A percentile compares a stretch with the other conserved stretches of the same genome.
These are phyloP conservation scores for Ustulina deusta DNA, from an alignment of 2,329 filamentous ascomycete species.

Conservation along the genomic window DNA sequence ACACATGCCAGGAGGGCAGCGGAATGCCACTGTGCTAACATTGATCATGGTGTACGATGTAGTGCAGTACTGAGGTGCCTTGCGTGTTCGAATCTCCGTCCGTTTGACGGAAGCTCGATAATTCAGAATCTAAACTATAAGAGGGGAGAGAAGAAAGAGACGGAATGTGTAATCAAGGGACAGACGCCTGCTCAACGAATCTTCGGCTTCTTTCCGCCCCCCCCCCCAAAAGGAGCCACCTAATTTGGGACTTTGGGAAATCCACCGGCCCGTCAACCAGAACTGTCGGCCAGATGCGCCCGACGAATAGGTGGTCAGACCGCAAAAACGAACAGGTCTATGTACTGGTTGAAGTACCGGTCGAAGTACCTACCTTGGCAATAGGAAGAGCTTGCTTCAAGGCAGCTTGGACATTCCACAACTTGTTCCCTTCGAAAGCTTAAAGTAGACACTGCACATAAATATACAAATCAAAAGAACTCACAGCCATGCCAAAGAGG, in stretches of 20 bases:
- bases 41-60: neutral
- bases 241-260: neutral
- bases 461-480: neutral
- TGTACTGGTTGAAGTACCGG: neutral
- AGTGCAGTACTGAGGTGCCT: neutral
- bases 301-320: too few species aligned
- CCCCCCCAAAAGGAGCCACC: too few species aligned
- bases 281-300: slow-evolving; percentile 16
- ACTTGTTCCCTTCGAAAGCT: neutral
- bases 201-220: too few species aligned
- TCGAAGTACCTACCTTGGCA: too few species aligned
- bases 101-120: neutral
- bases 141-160: neutral
- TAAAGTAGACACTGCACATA: neutral
- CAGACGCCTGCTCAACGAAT: neutral
- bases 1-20: slow-evolving; percentile 6
- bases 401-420: neutral
- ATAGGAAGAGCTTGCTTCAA: neutral
- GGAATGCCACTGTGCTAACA: neutral
- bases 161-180: neutral
- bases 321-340: too few species aligned
- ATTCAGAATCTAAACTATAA: neutral
- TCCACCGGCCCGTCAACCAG: slow-evolving; percentile 25
- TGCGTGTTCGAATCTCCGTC: neutral
- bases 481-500: slow-evolving; percentile 37